These are phyloP conservation scores for Azolla pinnata DNA, from an alignment of 75 land plant species.

Conservation along the genomic window DNA sequence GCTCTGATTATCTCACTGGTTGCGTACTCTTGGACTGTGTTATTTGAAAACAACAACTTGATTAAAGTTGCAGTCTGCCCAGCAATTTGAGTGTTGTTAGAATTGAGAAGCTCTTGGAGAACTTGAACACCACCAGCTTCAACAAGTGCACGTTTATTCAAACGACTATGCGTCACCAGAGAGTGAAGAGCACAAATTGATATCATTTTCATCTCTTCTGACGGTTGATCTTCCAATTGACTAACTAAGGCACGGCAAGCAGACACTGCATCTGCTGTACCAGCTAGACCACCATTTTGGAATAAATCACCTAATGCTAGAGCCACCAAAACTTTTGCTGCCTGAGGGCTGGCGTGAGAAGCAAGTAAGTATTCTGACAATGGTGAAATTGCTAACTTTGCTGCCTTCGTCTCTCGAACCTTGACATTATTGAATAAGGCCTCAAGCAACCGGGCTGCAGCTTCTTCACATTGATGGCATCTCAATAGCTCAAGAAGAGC, in stretches of 20 bases:
- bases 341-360: constrained; percentile 34
- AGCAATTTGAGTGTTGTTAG: constrained; percentile 29
- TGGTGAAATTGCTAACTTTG: constrained; percentile 39
- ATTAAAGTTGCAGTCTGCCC: constrained; percentile 35
- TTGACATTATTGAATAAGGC: constrained; percentile 40
- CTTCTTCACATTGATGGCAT: constrained; percentile 44
- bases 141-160: constrained; percentile 46
- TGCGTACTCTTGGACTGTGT: constrained; percentile 40
- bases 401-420: constrained; percentile 39
- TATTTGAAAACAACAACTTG: constrained; percentile 34
- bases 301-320: constrained; percentile 40
- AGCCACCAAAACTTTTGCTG: constrained; percentile 33
- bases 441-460: constrained; percentile 31
- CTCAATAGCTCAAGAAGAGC: constrained; percentile 37
- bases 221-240: constrained; percentile 46
- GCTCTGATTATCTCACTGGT: constrained; percentile 33
- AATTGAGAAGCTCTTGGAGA: constrained; percentile 32
- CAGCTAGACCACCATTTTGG: constrained; percentile 35
- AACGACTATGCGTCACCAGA: constrained; percentile 33
- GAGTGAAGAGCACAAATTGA: constrained; percentile 41
- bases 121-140: constrained; percentile 47
- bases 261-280: constrained; percentile 37
- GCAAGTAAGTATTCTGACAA: constrained; percentile 39
- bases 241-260: constrained; percentile 45
- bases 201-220: constrained; percentile 51